A percentile compares a stretch with the other conserved stretches of the same genome.
Conservation (phyloP, 257 asterid species). For the Przewalskia tangutica region DNA sequence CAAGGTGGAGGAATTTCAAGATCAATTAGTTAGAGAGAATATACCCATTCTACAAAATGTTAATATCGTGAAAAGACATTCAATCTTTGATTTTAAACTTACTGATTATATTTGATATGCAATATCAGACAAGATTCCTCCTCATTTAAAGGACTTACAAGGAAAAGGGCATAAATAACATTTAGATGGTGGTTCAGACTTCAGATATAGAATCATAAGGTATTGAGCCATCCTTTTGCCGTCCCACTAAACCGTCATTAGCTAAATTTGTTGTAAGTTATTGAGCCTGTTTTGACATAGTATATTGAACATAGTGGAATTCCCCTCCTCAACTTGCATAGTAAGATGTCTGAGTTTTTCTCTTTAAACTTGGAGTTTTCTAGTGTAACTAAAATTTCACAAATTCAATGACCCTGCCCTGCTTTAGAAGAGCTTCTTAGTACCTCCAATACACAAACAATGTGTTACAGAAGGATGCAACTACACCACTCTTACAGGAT, state of each 20-base stretch:
- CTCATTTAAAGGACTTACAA: not conserved
- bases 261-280: not conserved
- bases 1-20: not conserved
- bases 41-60: not conserved
- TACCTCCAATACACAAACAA: not conserved
- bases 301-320: no score
- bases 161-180: not conserved
- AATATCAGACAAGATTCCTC: not conserved
- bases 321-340: not conserved
- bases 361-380: not conserved
- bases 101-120: not conserved
- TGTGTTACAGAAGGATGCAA: not conserved
- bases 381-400: not conserved
- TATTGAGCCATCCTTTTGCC: not conserved
- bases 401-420: not conserved
- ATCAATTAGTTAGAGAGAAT: not conserved
- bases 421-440: not conserved
- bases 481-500: conserved; percentile 1
- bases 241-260: not conserved
- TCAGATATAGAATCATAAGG: not conserved
- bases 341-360: not conserved
- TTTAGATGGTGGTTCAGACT: not conserved
- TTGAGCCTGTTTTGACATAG: not conserved
- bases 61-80: not conserved
- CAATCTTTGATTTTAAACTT: not conserved